phyloP scores from a whole-genome alignment of 371 early-diverging fungal genomes.

The Lichtheimia hyalospora region DNA sequence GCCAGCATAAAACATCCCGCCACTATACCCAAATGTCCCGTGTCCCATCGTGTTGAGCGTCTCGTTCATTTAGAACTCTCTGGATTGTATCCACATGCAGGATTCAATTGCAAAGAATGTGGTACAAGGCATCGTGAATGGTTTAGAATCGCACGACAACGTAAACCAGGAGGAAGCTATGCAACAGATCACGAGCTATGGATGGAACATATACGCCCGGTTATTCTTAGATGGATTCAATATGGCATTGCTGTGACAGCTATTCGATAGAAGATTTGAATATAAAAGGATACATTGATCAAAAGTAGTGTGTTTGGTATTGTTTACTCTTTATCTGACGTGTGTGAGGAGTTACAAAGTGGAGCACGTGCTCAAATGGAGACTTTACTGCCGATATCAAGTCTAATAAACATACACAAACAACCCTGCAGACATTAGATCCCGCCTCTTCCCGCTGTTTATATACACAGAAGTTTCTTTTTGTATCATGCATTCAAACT shows the following conservation, averaged over 20 bases:
- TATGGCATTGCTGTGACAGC: conserved; percentile 31
- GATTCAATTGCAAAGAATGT: conserved; percentile 39
- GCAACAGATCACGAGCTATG: conserved; percentile 34
- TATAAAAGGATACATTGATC: too few species aligned
- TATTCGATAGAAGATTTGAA: background rate
- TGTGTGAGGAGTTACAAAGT: too few species aligned
- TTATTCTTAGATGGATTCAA: conserved; percentile 35
- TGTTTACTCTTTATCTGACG: too few species aligned
- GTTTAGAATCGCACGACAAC: conserved; percentile 25
- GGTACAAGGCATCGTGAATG: conserved; percentile 50
- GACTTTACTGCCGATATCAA: too few species aligned
- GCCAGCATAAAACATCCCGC: background rate
- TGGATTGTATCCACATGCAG: conserved; percentile 16
- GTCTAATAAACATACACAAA: too few species aligned
- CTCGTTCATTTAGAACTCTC: conserved; percentile 58
- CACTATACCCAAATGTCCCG: conserved; percentile 33
- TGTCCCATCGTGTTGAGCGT: conserved; percentile 50
- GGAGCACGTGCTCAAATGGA: too few species aligned
- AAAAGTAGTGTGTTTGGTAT: too few species aligned
- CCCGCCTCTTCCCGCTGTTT: too few species aligned
- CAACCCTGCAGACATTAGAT: too few species aligned
- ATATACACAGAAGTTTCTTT: too few species aligned
- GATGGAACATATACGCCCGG: conserved; percentile 19
- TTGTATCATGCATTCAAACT: too few species aligned
- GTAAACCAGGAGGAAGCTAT: background rate